These are phyloP conservation scores for Coccomyxa subellipsoidea DNA, from an alignment of 163 green algal species.

Conservation along the genomic window DNA sequence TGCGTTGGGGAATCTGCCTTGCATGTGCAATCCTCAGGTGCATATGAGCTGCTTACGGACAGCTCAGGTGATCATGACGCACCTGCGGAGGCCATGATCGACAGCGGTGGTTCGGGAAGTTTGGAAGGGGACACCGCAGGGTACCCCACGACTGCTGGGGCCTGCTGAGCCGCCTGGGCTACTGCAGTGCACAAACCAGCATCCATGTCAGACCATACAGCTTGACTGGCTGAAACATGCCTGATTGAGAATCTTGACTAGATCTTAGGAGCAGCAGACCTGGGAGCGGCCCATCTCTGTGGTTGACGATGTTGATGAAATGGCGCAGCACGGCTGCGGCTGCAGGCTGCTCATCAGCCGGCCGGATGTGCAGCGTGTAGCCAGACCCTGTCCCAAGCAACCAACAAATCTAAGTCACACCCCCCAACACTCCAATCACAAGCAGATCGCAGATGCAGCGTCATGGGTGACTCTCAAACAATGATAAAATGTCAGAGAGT, in stretches of 20 bases:
- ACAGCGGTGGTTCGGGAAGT: background rate
- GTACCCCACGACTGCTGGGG: background rate
- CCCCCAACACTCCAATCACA: background rate
- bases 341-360: background rate
- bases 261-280: background rate
- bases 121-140: background rate
- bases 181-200: background rate
- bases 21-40: too few relatives aligned
- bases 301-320: slow-evolving; percentile 15
- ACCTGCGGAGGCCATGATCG: background rate
- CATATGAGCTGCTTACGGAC: background rate
- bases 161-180: background rate
- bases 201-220: background rate
- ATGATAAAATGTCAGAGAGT: too few relatives aligned
- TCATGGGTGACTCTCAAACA: too few relatives aligned
- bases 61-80: background rate
- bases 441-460: background rate
- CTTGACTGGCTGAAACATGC: background rate
- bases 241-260: background rate
- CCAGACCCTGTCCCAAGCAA: background rate
- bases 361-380: slow-evolving; percentile 17
- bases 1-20: too few relatives aligned
- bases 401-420: too few relatives aligned
- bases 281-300: background rate
- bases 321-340: background rate